Evolutionary conservation across 1,284 basidiomycete genomes (phyloP).

Genomic region (Boletus mariae): DNA sequence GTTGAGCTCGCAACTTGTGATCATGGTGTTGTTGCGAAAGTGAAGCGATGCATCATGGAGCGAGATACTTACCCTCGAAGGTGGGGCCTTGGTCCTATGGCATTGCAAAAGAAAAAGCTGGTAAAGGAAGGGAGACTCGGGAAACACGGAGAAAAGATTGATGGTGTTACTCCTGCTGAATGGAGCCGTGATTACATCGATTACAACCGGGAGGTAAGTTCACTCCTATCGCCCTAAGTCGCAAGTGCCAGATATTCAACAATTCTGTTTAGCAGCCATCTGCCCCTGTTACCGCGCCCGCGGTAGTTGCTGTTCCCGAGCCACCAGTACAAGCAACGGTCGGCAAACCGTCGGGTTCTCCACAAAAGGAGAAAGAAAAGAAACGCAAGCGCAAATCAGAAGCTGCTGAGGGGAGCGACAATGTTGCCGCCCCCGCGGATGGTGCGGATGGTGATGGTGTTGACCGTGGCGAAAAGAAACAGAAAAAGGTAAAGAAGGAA

Average conservation of each 20-base stretch:
- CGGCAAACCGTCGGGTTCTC: constrained; percentile 39
- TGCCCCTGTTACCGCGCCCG: constrained; percentile 25
- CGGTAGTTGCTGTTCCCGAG: constrained; percentile 23
- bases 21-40: constrained; percentile 98
- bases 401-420: constrained; percentile 39
- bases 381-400: constrained; percentile 75
- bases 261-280: constrained; percentile 39
- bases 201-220: constrained; percentile 63
- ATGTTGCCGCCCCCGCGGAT: constrained; percentile 38
- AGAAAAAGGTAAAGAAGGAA: constrained; percentile 46
- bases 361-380: constrained; percentile 60
- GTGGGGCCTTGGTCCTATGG: constrained; percentile 97
- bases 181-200: constrained; percentile 96
- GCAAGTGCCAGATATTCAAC: constrained; percentile 6
- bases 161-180: constrained; percentile 85
- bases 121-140: constrained; percentile 95
- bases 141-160: constrained; percentile 91
- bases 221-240: constrained; percentile 10
- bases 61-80: constrained; percentile 96
- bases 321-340: constrained; percentile 21
- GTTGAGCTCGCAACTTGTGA: constrained; percentile 98
- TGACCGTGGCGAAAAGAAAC: constrained; percentile 48
- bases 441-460: constrained; percentile 30
- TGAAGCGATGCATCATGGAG: constrained; percentile 99
- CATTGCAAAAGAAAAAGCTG: constrained; percentile 97